phyloP scores from a whole-genome alignment of 176 grass and related monocot species.

The Pontederia crassipes region DNA sequence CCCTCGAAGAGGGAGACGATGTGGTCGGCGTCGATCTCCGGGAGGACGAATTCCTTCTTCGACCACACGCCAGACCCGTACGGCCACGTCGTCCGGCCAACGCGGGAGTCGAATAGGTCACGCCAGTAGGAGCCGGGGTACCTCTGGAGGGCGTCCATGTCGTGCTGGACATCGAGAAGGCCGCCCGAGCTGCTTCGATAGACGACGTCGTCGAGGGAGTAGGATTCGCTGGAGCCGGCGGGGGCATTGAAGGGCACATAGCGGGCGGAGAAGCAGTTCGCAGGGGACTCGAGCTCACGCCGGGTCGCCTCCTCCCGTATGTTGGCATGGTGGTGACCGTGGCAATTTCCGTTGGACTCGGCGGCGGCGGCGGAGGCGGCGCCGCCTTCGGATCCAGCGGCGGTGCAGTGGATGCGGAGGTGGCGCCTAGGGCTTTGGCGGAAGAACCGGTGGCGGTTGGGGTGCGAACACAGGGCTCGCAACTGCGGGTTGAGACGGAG shows the following conservation, averaged over 20 bases:
- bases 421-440: neutral
- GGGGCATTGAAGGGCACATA: conserved; percentile 22
- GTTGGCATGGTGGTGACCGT: conserved; percentile 60
- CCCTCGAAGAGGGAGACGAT: conserved; percentile 99
- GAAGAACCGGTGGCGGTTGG: neutral
- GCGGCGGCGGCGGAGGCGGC: neutral
- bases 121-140: conserved; percentile 85
- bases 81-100: conserved; percentile 80
- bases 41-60: conserved; percentile 98
- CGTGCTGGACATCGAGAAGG: conserved; percentile 84
- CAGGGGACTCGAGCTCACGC: conserved; percentile 30
- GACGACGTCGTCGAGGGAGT: conserved; percentile 92
- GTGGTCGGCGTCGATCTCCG: conserved; percentile 72
- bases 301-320: conserved; percentile 86
- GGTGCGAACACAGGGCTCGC: neutral
- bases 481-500: neutral
- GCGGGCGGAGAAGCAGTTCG: conserved; percentile 52
- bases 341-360: conserved; percentile 25
- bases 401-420: neutral
- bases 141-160: conserved; percentile 50
- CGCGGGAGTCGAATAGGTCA: conserved; percentile 80
- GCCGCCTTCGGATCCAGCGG: neutral
- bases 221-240: conserved; percentile 47
- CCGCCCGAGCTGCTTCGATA: conserved; percentile 86
- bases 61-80: conserved; percentile 99